Conservation (phyloP, 805 yeast species). For the Torulaspora franciscae region DNA sequence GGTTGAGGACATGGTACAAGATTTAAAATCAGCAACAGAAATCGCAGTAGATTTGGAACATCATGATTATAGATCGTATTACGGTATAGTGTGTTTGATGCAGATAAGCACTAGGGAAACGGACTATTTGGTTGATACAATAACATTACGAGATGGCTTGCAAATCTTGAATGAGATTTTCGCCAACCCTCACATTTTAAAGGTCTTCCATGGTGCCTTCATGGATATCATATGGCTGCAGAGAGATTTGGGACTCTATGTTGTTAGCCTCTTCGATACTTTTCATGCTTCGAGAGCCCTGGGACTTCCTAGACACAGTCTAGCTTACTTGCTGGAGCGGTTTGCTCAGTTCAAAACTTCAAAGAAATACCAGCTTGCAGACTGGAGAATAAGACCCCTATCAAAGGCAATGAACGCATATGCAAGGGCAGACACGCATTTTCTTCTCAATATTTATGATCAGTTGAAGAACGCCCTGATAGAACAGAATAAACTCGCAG, state of each 20-base stretch:
- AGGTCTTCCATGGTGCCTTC: conserved; percentile 92
- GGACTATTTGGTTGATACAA: conserved; percentile 85
- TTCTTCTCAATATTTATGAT: conserved; percentile 74
- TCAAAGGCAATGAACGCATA: conserved; percentile 70
- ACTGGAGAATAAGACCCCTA: conserved; percentile 91
- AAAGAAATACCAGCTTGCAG: conserved; percentile 92
- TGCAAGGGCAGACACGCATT: conserved; percentile 95
- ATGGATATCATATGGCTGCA: conserved; percentile 98
- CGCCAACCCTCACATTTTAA: conserved; percentile 73
- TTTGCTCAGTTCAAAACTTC: conserved; percentile 83
- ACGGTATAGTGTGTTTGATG: conserved; percentile 89
- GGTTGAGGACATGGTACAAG: conserved; percentile 50
- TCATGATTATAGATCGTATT: conserved; percentile 85
- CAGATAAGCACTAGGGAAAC: conserved; percentile 78
- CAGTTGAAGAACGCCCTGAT: conserved; percentile 60
- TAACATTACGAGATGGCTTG: conserved; percentile 70
- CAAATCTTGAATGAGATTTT: conserved; percentile 64
- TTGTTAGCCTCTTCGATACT: conserved; percentile 89
- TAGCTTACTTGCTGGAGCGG: conserved; percentile 76
- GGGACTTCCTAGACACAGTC: conserved; percentile 75
- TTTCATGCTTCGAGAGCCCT: conserved; percentile 79
- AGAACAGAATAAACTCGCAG: conserved; percentile 46
- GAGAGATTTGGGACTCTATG: conserved; percentile 85
- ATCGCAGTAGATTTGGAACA: conserved; percentile 95
- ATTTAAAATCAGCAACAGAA: conserved; percentile 48